phyloP scores from a whole-genome alignment of 495 filamentous ascomycete species.

The Tuber magnatum region DNA sequence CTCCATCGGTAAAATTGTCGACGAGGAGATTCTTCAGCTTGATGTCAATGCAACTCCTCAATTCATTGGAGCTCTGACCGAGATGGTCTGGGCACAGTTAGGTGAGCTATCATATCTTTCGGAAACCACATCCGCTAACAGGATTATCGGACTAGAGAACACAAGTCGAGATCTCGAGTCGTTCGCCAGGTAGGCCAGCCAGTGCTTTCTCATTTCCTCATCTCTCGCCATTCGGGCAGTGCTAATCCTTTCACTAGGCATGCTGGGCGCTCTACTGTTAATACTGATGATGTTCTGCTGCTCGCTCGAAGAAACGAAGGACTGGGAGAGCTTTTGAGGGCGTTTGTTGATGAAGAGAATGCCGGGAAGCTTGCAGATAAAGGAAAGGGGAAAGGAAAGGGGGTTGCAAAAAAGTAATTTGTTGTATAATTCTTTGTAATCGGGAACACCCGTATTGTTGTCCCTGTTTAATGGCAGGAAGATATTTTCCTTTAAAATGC shows the following conservation, averaged over 20 bases:
- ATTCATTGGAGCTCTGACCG: slow-evolving; percentile 86
- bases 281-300: slow-evolving; percentile 77
- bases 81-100: slow-evolving; percentile 86
- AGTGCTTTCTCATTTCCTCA: not conserved
- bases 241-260: slow-evolving; percentile 47
- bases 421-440: not conserved
- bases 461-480: not conserved
- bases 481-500: not conserved
- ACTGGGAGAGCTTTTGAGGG: slow-evolving; percentile 62
- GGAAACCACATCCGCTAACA: slow-evolving; percentile 8
- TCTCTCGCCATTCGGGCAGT: not conserved
- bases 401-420: slow-evolving; percentile 9
- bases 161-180: slow-evolving; percentile 67
- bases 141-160: slow-evolving; percentile 51
- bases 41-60: slow-evolving; percentile 86
- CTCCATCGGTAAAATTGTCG: slow-evolving; percentile 78
- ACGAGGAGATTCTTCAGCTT: slow-evolving; percentile 68
- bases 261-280: slow-evolving; percentile 74
- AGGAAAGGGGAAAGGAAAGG: slow-evolving; percentile 13
- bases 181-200: slow-evolving; percentile 59
- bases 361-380: slow-evolving; percentile 41
- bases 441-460: not conserved
- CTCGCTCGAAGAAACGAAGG: slow-evolving; percentile 80
- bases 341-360: slow-evolving; percentile 57
- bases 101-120: slow-evolving; percentile 48